These are phyloP conservation scores for Solanum lycopersicoides DNA, from an alignment of 257 asterid species.

Conservation along the genomic window DNA sequence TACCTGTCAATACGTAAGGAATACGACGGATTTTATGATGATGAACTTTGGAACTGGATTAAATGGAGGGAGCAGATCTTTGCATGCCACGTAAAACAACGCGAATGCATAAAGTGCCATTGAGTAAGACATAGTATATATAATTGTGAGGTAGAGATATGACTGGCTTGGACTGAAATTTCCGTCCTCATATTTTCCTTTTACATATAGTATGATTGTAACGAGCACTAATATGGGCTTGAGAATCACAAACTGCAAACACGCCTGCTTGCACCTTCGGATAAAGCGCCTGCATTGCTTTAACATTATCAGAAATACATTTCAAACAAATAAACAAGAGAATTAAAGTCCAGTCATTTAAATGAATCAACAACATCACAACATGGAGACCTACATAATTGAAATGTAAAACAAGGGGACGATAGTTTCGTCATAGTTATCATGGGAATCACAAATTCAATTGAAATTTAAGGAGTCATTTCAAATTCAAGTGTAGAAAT, in stretches of 20 bases:
- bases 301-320: neutral
- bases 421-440: neutral
- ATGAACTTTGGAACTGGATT: slow-evolving; percentile 96
- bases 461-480: neutral
- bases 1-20: slow-evolving; percentile 99
- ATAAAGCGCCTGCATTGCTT: slow-evolving; percentile 78
- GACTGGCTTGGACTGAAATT: slow-evolving; percentile 82
- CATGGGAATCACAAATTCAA: neutral
- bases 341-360: neutral
- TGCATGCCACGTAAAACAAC: slow-evolving; percentile 92
- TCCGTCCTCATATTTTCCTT: slow-evolving; percentile 89
- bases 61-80: slow-evolving; percentile 89
- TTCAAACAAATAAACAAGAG: neutral
- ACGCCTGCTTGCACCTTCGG: slow-evolving; percentile 94
- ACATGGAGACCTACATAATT: neutral
- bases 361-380: neutral
- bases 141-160: slow-evolving; percentile 88
- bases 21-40: slow-evolving; percentile 92
- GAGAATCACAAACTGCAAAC: slow-evolving; percentile 96
- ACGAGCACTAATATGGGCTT: slow-evolving; percentile 75
- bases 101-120: slow-evolving; percentile 90
- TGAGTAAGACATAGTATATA: slow-evolving; percentile 89
- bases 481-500: neutral
- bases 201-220: slow-evolving; percentile 76
- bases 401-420: neutral